Base-by-base conservation (phyloP, 176 grass and related monocot species). In the Themeda triandra region DNA sequence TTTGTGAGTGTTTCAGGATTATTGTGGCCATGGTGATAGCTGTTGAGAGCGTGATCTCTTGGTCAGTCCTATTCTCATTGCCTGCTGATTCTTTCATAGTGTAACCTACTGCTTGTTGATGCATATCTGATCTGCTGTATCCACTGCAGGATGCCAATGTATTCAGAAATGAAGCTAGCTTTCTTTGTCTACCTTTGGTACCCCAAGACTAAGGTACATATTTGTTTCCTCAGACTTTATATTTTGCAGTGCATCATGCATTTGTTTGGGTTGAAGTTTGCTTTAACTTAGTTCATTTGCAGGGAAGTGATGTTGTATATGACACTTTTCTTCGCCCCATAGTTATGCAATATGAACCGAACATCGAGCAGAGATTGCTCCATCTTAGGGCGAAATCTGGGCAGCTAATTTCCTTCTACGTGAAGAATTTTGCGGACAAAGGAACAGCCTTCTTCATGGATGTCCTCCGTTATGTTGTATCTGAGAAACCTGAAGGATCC, bases 131-230 rank as follows among this genome's bases (percentile, higher is more conserved):
- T 81, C 6, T 78, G 23, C 14, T 36, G 14, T 85, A 33, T 59
- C 56, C 27, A 79, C 73, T 29, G 14, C 83, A 98, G 95, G 95
- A 84, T 98, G 87, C 95, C 95, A 42, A 98, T 98, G 92, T 98
- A 93, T 87, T 87, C 82, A 85, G 92, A 98, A 92, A 87, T 88
- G 24, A 98, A 98, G 82, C 80, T 98, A 79, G 92, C 95, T 63
- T 98, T 98, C 85, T 95, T 95, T 77, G 95, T 95, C 49, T 98
- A 93, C 86, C 80, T 98, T 19, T 98, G 95, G 92, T 98, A 93
- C 80, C 95, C 95, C 15, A 98, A 98, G 90, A 98, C 92, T 62
- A 98, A 93, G 92, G 95, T 94, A 90, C 44, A 73, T 48, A 37
- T 17, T 39, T 41, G 36, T 67, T 83, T 8, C 1, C 41, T 46